These are phyloP conservation scores for Penicillium sclerotigenum DNA, from an alignment of 2,329 filamentous ascomycete genomes.

Conservation along the genomic window DNA sequence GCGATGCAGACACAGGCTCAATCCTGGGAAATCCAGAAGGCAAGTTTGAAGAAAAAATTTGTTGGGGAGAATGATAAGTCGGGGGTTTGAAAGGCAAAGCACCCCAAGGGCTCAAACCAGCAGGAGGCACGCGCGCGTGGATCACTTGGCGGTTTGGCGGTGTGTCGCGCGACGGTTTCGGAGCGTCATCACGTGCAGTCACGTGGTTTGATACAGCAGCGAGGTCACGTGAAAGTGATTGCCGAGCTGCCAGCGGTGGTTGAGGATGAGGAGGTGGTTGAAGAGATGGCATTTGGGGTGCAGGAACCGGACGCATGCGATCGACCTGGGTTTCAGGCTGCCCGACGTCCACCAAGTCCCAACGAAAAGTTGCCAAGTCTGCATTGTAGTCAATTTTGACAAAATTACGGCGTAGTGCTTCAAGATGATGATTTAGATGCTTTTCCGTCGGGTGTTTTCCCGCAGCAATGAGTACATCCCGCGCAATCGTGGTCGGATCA, in stretches of 20 bases:
- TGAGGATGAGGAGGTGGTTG: not conserved
- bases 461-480: constrained; percentile 61
- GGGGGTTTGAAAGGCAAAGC: not conserved
- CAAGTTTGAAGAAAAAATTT: not conserved
- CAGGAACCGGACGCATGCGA: constrained; percentile 14
- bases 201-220: not conserved
- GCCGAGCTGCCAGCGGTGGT: not conserved
- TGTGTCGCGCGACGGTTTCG: not conserved
- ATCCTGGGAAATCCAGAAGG: not conserved
- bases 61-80: not conserved
- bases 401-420: constrained; percentile 45
- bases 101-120: not conserved
- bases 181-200: constrained; percentile 9
- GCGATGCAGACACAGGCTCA: not conserved
- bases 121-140: not conserved
- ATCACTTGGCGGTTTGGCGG: not conserved
- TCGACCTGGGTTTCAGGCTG: not conserved
- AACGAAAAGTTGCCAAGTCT: constrained; percentile 58
- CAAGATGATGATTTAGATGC: constrained; percentile 59
- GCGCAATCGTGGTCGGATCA: constrained; percentile 60
- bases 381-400: constrained; percentile 43
- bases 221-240: not conserved
- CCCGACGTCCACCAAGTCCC: constrained; percentile 56
- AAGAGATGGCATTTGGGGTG: not conserved
- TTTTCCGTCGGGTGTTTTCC: constrained; percentile 60